Base-by-base conservation (phyloP, 768 basidiomycete genomes). In the Calocybe cyanea region DNA sequence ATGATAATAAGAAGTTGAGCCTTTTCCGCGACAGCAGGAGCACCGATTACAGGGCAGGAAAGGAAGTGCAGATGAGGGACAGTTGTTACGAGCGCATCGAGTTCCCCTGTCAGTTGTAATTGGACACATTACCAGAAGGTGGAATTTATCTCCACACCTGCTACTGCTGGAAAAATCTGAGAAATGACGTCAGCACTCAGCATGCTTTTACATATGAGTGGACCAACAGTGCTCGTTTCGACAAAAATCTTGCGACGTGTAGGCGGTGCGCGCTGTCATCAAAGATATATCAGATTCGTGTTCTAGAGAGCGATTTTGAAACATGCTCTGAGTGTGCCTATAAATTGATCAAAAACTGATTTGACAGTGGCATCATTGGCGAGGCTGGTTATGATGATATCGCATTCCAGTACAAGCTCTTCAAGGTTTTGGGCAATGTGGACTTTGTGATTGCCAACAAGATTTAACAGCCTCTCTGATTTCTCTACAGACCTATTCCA, bases 221-320 rank as follows among this genome's bases (percentile, higher is more conserved):
- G 24, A 66, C 81, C 46, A 44, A 89, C 87, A 2, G 91, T 94
- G 65, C 82, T 83, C 10, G 85, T 90, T 54, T 94, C 91, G 24
- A 92, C 83, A 52, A 93, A 91, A 37, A 90, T 85, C 61, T 83
- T 92, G 53, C 70, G 63, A 57, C 66, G 72, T 6, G 70, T 59
- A 1, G 76, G 70, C 23, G 73, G 70, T 17, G 57, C 54, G 57
- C 57, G 69, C 80, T 69, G 57, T 30, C 38, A 49, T 37, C 45
- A 57, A 52, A 24, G n/a, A 41, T 14, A 9, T 19, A 15, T 24
- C 18, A 11, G 25, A 38, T 43, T 39, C 11, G 25, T 28, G 25
- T 11, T 28, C 5, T 28, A 11, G 5, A 30, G 33, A 21, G 21
- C 11, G 33, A 17, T 23, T 20, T n/a, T 10, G 30, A 17, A 15